phyloP scores from a whole-genome alignment of 2,329 filamentous ascomycete genomes.

The Colletotrichum tropicale region DNA sequence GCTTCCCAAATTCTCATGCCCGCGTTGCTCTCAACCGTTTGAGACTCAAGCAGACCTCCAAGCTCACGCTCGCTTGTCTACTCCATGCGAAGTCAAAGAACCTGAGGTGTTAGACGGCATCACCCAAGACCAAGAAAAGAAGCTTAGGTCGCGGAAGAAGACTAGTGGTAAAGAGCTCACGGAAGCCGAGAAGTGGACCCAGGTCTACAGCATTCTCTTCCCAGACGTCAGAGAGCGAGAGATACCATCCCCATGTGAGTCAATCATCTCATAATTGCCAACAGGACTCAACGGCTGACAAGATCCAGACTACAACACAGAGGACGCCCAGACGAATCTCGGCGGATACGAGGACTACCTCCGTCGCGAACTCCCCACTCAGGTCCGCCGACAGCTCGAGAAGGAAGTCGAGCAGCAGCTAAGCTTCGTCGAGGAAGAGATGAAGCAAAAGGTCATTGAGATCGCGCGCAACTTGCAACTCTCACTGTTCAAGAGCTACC shows the following conservation, averaged over 20 bases:
- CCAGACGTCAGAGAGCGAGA: conserved; percentile 28
- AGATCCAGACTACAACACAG: conserved; percentile 34
- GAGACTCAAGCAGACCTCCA: conserved; percentile 33
- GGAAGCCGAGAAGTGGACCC: conserved; percentile 41
- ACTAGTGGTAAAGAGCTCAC: conserved; percentile 30
- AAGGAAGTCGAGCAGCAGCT: conserved; percentile 27
- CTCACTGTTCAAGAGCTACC: conserved; percentile 24
- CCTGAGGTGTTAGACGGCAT: conserved; percentile 38
- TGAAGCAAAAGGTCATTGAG: conserved; percentile 25
- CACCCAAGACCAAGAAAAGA: conserved; percentile 36
- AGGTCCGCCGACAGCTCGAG: conserved; percentile 35
- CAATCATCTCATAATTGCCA: fast-evolving
- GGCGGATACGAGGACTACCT: conserved; percentile 29
- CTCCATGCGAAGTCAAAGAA: conserved; percentile 25
- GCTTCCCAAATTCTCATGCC: conserved; percentile 32
- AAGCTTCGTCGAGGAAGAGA: conserved; percentile 26
- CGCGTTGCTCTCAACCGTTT: conserved; percentile 39
- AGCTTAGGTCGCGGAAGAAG: conserved; percentile 36
- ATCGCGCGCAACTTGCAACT: conserved; percentile 26
- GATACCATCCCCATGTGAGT: conserved; percentile 20
- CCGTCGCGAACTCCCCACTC: conserved; percentile 34
- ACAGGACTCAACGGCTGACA: background rate
- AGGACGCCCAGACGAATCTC: conserved; percentile 25
- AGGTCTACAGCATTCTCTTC: conserved; percentile 41
- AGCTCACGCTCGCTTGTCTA: conserved; percentile 31